Base-by-base conservation (phyloP, 305 asterid species). In the Andrographis paniculata region DNA sequence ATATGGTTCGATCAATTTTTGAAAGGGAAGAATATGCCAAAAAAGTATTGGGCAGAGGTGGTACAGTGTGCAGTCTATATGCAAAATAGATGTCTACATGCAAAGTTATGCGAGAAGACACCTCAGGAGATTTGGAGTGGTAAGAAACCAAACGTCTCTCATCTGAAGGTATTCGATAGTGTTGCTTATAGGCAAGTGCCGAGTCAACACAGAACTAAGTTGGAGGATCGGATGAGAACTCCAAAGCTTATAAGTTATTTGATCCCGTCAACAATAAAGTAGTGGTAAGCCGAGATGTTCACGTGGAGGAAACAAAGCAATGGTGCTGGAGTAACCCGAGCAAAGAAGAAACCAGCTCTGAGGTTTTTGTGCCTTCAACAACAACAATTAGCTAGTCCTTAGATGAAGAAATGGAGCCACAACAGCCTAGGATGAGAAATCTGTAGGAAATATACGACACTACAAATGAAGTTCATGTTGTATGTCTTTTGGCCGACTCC, bases 1-100 rank as follows among this genome's bases (percentile, higher is more conserved):
- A 36, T 16, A 7, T 36, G 45, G 16, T 40, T 40, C 45, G 45
- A 40, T 40, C 45, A 9, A 40, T 40, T 14, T 5, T 40, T n/a
- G 45, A 40, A 40, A n/a, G 19, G 45, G 19, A 40, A 40, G 45
- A n/a, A 40, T 10, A 40, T 40, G 45, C 45, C 45, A 18, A 40
- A 40, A 17, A 18, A 40, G 10, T n/a, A n/a, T n/a, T 40, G 45
- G 45, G 45, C 45, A 6, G 45, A 40, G 19, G 45, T 17, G 4
- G 10, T 40, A n/a, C 45, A 40, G 6, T 40, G 45, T n/a, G 10
- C 45, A n/a, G 10, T 6, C 14, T 6, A 40, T 24, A 8, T 24
- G 30, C 30, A 24, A 24, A 24, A 24, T 24, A n/a, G n/a, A n/a
- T n/a, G n/a, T n/a, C n/a, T n/a, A n/a, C n/a, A n/a, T n/a, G n/a